These are phyloP conservation scores for Bipolaris sorokiniana DNA, from an alignment of 2,329 filamentous ascomycete genomes.

Conservation along the genomic window DNA sequence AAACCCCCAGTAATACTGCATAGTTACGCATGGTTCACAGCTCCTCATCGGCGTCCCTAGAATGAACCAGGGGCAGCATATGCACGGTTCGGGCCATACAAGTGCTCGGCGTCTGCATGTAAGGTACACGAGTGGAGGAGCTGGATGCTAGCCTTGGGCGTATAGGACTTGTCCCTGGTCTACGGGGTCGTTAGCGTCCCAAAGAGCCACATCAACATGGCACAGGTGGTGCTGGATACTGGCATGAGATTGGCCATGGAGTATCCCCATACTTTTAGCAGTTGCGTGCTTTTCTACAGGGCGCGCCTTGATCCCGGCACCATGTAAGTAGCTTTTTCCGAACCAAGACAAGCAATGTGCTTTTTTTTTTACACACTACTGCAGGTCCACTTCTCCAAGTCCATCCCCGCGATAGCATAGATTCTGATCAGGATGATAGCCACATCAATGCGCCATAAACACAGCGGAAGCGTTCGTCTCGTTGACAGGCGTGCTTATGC, in stretches of 20 bases:
- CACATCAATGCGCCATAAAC: not conserved
- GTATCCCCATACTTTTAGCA: not conserved
- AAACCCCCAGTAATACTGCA: constrained; percentile 15
- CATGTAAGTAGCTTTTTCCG: not conserved
- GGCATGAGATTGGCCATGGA: not conserved
- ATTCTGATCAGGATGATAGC: not conserved
- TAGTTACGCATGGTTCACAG: constrained; percentile 9
- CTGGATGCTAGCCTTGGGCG: constrained; percentile 1
- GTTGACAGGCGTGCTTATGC: not conserved
- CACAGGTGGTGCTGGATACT: constrained; percentile 1
- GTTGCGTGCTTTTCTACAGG: constrained; percentile 7
- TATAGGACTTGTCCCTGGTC: constrained; percentile 5
- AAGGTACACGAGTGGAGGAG: constrained; percentile 14
- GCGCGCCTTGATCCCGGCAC: not conserved
- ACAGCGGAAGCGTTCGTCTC: not conserved
- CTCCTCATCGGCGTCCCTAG: constrained; percentile 17
- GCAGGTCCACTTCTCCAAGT: not conserved
- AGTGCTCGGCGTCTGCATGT: constrained; percentile 2
- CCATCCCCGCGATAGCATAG: not conserved
- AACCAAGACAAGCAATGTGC: not conserved
- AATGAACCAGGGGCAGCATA: constrained; percentile 10
- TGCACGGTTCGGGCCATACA: constrained; percentile 3
- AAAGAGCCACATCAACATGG: not conserved
- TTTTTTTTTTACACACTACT: not conserved
- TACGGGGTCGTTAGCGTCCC: constrained; percentile 8